Percentiles rank a stretch among this genome's conserved stretches.
Evolutionary conservation across 441 rosid genomes (phyloP).

Genomic region (Bocquillonia castaneifolia): DNA sequence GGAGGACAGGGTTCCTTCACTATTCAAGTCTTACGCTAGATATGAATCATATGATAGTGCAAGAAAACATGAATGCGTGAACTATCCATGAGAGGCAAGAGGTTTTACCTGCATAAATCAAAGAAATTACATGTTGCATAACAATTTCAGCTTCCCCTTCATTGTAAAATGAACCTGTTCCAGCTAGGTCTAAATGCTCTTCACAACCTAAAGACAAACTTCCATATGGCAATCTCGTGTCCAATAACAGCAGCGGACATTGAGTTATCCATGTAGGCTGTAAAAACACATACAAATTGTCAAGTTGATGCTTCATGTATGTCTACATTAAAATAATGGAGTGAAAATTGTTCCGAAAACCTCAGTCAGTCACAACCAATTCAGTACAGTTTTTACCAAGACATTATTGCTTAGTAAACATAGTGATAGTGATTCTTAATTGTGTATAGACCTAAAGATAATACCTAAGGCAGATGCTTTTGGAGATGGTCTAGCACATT

Average conservation of each 20-base stretch:
- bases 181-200: constrained; percentile 96
- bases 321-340: constrained; percentile 1
- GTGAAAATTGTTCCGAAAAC: not conserved
- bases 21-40: not conserved
- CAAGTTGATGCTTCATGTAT: constrained; percentile 7
- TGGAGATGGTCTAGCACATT: not conserved
- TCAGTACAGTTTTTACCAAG: not conserved
- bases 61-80: constrained; percentile 2
- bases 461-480: not conserved
- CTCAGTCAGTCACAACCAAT: not conserved
- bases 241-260: constrained; percentile 87
- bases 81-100: not conserved
- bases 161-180: constrained; percentile 90
- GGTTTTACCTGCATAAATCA: constrained; percentile 68
- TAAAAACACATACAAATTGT: constrained; percentile 24
- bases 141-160: constrained; percentile 98
- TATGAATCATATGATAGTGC: no score
- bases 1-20: not conserved
- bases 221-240: constrained; percentile 94
- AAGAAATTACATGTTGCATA: constrained; percentile 71
- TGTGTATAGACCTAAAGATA: not conserved
- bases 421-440: not conserved
- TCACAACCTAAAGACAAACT: constrained; percentile 84
- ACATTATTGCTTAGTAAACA: not conserved
- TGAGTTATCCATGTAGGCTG: constrained; percentile 93